phyloP scores from a whole-genome alignment of 2,329 filamentous ascomycete genomes.

The Hymenoscyphus linearis region DNA sequence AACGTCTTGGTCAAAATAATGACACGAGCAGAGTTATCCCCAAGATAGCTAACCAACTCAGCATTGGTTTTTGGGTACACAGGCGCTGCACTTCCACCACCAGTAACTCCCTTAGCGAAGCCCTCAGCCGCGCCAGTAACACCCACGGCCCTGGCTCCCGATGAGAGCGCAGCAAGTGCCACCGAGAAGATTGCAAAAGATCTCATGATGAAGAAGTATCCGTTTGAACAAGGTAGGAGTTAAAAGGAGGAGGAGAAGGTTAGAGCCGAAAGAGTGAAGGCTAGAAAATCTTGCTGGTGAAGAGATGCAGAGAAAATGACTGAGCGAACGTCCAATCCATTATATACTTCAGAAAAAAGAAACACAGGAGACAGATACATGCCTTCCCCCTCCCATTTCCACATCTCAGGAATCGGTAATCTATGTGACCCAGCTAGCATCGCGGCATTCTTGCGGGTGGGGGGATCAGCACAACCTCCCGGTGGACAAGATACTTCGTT shows the following conservation, averaged over 20 bases:
- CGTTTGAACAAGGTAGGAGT: neutral
- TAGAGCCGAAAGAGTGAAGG: neutral
- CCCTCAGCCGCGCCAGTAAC: slow-evolving; percentile 34
- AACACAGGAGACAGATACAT: neutral
- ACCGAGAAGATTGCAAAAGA: slow-evolving; percentile 1
- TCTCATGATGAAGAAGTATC: neutral
- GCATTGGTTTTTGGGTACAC: slow-evolving; percentile 48
- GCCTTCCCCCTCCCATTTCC: neutral
- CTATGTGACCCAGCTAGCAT: neutral
- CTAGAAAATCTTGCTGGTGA: neutral
- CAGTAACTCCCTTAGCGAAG: slow-evolving; percentile 51
- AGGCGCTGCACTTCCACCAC: slow-evolving; percentile 49
- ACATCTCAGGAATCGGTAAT: neutral
- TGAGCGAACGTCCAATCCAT: neutral
- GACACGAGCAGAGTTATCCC: slow-evolving; percentile 29
- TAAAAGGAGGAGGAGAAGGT: neutral
- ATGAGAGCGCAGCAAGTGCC: slow-evolving; percentile 8
- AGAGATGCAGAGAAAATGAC: neutral
- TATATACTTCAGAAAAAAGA: neutral
- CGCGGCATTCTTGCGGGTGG: neutral
- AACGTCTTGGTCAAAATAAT: slow-evolving; percentile 49
- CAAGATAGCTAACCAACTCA: slow-evolving; percentile 46
- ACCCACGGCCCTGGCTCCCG: neutral
- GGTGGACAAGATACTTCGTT: too few species aligned
- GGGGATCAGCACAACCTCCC: too few species aligned